Conservation (phyloP, 23 red algal genomes). For the Gracilaria domingensis region DNA sequence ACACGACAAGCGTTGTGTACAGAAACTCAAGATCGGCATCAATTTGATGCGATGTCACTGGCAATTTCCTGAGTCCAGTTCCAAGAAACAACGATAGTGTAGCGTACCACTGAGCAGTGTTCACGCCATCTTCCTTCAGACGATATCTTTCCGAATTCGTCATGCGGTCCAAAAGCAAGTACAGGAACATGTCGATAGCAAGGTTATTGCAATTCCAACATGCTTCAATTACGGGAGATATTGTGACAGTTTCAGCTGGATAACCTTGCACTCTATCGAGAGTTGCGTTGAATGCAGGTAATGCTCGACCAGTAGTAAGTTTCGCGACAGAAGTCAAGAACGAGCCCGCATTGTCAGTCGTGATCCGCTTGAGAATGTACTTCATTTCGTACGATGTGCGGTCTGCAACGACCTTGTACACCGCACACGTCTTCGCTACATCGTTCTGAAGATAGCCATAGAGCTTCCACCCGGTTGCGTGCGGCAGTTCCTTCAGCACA, state of each 20-base stretch:
- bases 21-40: conserved; percentile 60
- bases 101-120: conserved; percentile 67
- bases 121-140: conserved; percentile 67
- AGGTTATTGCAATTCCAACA: conserved; percentile 43
- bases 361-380: conserved; percentile 64
- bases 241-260: conserved; percentile 49
- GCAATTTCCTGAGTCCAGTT: conserved; percentile 41
- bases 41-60: conserved; percentile 30
- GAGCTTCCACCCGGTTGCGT: conserved; percentile 54
- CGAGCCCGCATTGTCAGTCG: conserved; percentile 25
- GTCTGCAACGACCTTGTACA: conserved; percentile 40
- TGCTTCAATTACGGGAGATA: conserved; percentile 51
- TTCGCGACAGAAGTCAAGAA: conserved; percentile 47
- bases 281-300: conserved; percentile 47
- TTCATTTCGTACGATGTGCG: conserved; percentile 60
- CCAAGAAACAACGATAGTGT: conserved; percentile 61
- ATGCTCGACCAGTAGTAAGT: conserved; percentile 43
- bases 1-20: conserved; percentile 31
- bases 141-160: conserved; percentile 30
- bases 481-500: conserved; percentile 53
- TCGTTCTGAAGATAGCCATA: conserved; percentile 56
- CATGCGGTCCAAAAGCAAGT: conserved; percentile 60
- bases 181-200: conserved; percentile 51
- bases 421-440: conserved; percentile 36
- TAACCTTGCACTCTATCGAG: conserved; percentile 59